Conservation (phyloP, 257 asterid genomes). For the Rubia yunnanensis region DNA sequence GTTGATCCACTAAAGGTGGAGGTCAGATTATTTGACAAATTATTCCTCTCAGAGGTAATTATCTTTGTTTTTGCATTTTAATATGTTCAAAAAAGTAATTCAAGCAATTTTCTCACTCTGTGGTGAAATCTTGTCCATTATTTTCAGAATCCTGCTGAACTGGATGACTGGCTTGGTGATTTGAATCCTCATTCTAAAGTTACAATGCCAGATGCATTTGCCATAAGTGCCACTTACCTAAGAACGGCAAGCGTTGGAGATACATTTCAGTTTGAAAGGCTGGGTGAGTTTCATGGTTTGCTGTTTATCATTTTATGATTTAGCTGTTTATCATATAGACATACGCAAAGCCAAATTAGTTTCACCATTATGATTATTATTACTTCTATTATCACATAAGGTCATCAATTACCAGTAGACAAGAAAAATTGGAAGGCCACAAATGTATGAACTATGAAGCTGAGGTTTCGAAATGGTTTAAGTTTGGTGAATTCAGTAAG, state of each 20-base stretch:
- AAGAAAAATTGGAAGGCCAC: background rate
- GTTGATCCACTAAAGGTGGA: slow-evolving; percentile 70
- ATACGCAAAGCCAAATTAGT: background rate
- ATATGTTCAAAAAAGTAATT: background rate
- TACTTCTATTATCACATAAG: no score
- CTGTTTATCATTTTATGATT: background rate
- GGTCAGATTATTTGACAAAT: slow-evolving; percentile 69
- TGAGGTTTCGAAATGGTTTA: background rate
- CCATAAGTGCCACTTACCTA: slow-evolving; percentile 56
- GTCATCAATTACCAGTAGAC: background rate
- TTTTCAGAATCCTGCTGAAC: slow-evolving; percentile 73
- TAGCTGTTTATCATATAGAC: background rate
- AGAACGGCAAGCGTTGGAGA: slow-evolving; percentile 59
- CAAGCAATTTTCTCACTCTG: background rate
- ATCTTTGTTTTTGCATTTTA: background rate
- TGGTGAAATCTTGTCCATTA: slow-evolving; percentile 8
- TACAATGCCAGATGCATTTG: slow-evolving; percentile 58
- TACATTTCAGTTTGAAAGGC: slow-evolving; percentile 85
- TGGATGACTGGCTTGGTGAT: slow-evolving; percentile 82
- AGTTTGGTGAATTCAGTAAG: background rate
- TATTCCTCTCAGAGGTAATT: slow-evolving; percentile 82
- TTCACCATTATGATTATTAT: background rate
- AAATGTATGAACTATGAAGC: background rate
- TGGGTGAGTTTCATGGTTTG: slow-evolving; percentile 42
- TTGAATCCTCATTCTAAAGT: slow-evolving; percentile 64